Conservation (phyloP, 805 yeast species). For the Clavispora phyllophila region DNA sequence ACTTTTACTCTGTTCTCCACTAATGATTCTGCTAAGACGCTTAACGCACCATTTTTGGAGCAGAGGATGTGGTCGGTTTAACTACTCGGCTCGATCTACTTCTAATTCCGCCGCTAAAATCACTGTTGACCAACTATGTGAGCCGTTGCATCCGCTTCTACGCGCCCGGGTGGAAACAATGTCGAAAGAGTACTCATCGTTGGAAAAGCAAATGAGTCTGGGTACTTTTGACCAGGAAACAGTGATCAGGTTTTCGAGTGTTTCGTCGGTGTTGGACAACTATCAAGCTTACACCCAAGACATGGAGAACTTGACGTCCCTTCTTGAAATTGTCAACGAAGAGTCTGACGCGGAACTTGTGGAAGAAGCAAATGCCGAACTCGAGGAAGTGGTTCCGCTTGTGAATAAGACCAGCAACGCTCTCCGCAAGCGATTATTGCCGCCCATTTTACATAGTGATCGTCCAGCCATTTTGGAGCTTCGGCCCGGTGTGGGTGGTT, state of each 20-base stretch:
- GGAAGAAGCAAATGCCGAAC: slow-evolving; percentile 58
- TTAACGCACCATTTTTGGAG: background rate
- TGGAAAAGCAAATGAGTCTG: slow-evolving; percentile 24
- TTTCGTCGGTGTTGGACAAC: slow-evolving; percentile 28
- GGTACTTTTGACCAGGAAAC: slow-evolving; percentile 33
- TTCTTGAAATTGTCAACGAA: slow-evolving; percentile 23
- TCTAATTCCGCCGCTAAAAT: background rate
- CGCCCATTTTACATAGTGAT: slow-evolving; percentile 72
- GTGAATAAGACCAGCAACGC: slow-evolving; percentile 38
- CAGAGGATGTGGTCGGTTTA: background rate
- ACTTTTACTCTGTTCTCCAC: background rate
- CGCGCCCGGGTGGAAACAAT: slow-evolving; percentile 31
- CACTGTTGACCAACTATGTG: slow-evolving; percentile 4
- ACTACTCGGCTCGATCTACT: background rate
- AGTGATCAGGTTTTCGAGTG: slow-evolving; percentile 27
- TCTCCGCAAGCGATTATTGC: slow-evolving; percentile 60
- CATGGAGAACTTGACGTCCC: slow-evolving; percentile 20
- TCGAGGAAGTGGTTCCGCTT: slow-evolving; percentile 42
- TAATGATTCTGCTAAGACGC: background rate
- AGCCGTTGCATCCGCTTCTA: slow-evolving; percentile 35
- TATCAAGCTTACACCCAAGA: slow-evolving; percentile 25
- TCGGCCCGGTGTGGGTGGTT: slow-evolving; percentile 95
- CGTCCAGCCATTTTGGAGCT: slow-evolving; percentile 77
- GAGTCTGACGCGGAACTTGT: slow-evolving; percentile 28
- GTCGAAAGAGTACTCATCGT: slow-evolving; percentile 21